Conservation (phyloP, 805 yeast genomes). For the Metschnikowia continentalis region DNA sequence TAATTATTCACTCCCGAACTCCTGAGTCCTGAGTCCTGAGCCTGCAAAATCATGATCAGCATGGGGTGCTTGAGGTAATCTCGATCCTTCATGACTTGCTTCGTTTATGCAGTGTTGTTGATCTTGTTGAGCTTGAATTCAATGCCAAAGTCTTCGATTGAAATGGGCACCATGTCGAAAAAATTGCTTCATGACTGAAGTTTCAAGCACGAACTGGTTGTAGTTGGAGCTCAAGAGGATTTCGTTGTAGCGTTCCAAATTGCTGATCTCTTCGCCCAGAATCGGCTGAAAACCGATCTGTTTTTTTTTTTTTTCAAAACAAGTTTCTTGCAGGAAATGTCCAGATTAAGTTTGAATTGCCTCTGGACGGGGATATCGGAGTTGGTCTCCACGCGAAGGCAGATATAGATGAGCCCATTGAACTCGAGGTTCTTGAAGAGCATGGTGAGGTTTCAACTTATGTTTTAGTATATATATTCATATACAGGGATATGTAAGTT, state of each 20-base stretch:
- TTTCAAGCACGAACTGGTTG: conserved; percentile 50
- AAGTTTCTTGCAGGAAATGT: conserved; percentile 52
- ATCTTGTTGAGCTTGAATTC: conserved; percentile 46
- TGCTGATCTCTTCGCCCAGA: conserved; percentile 37
- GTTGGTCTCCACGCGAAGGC: conserved; percentile 36
- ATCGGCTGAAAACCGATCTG: conserved; percentile 54
- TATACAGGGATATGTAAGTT: no score
- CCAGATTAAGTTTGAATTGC: conserved; percentile 49
- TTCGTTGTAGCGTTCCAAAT: conserved; percentile 44
- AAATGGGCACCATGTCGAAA: conserved; percentile 51
- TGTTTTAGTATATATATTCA: no score
- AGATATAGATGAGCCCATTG: conserved; percentile 28
- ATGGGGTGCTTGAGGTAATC: conserved; percentile 55
- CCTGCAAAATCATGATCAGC: conserved; percentile 46
- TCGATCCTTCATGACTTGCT: conserved; percentile 46
- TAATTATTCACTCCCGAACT: no score
- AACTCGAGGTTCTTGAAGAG: conserved; percentile 52
- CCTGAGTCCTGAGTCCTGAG: no score
- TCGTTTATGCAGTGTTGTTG: conserved; percentile 56
- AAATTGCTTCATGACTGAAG: conserved; percentile 48
- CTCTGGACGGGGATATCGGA: conserved; percentile 28
- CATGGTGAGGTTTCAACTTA: no score
- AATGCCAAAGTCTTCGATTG: conserved; percentile 59
- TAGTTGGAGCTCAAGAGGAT: conserved; percentile 34
- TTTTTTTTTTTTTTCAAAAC: conserved; percentile 64